Evolutionary conservation across 23 red algal genomes (phyloP), one percentile per base, ranked within the genome.

Genomic region (Chondrus crispus): DNA sequence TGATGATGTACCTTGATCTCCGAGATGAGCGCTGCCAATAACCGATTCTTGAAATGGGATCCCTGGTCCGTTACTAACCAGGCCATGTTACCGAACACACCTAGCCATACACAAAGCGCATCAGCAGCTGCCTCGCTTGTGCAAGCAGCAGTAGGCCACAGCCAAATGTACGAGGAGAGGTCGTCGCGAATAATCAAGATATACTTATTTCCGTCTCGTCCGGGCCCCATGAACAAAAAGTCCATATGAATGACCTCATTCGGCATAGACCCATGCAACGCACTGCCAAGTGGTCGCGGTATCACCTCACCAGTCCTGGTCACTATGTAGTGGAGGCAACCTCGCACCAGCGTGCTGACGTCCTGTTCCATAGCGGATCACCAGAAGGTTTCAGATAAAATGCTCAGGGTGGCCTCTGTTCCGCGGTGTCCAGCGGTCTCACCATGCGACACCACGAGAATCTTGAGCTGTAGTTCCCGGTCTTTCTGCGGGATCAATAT

Each of bases 401-500:
- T 70, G 55, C 62, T 85, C 19, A 51, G 19, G 3, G 84, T 54
- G 5, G 84, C 62, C 7, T 72, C 84, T n/a, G 32, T 9, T 12
- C 63, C 84, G 30, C 68, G 36, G 41, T 88, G 84, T 48, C 84
- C 84, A 8, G 39, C 9, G 13, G 37, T 4, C 4, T 63, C 62
- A 2, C 16, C 16, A 32, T 88, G 84, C 4, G 84, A 48, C 6
- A 88, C 16, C 2, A 74, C 51, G 11, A 88, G 5, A 12, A 88
- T 19, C 62, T 74, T 70, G 9, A 88, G 68, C 62, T 71, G 46
- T 12, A 88, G 9, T 16, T 88, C 63, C 4, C 14, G 41, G 32
- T 28, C 41, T 22, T 49, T 33, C 14, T 9, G 9, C 7, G 84
- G 62, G 26, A 88, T 88, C 84, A 35, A 88, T 14, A 88, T 84